Base-by-base conservation (phyloP, 257 asterid species). In the Fraxinus pennsylvanica region DNA sequence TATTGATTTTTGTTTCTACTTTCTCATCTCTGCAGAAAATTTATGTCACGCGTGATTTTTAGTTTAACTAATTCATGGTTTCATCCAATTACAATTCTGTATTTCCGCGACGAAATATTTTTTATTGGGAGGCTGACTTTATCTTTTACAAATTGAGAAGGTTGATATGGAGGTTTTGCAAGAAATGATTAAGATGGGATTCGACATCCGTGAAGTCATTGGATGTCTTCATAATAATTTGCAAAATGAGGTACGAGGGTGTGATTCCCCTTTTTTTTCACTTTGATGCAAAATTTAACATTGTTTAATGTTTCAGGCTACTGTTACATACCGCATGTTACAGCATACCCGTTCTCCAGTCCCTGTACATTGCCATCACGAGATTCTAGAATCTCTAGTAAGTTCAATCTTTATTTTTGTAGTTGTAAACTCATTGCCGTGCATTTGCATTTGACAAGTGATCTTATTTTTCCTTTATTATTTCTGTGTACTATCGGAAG, bases 251-350 rank as follows among this genome's bases (percentile, higher is more conserved):
- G 96, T 88, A 70, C 9, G 27, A 15, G 12, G 36, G 2, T 39
- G 61, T 61, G 17, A 74, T 72, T 43, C 17, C 29, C 7, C 19
- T 29, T 36, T 36, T 21, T 52, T 5, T 21, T 21, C 5, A 0
- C 5, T n/a, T 29, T 65, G 6, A 45, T 36, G 41, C 73, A 25
- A 38, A 57, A 73, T 54, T 47, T 74, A 69, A 54, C 29, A 4
- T 30, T 47, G 38, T 57, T 32, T 59, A 12, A 27, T 39, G 30
- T 80, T 78, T 43, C 85, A 89, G 96, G 90, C 87, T 54, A 89
- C 90, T 3, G 92, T 85, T 69, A 78, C 90, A 3, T 87, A 89
- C 76, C 77, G 83, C 36, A 74, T 91, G 81, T 36, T 91, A 81
- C 81, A 82, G 79, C 88, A 83, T 67, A 74, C 76, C 72, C 81